phyloP scores from a whole-genome alignment of 2,329 filamentous ascomycete genomes.

The Nothophaeocryptopus gaeumannii region DNA sequence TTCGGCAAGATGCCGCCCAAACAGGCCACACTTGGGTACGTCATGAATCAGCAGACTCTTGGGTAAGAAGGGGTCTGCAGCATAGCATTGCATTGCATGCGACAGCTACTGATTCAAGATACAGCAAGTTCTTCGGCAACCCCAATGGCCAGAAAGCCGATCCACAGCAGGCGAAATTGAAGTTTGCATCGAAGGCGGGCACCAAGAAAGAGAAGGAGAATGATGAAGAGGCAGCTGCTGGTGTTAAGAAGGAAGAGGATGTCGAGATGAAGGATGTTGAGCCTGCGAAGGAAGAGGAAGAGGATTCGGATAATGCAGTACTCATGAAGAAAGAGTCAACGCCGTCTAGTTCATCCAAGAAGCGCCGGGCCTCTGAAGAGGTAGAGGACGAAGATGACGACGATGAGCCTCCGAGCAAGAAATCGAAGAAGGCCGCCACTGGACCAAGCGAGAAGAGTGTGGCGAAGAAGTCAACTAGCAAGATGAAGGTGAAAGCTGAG shows the following conservation, averaged over 20 bases:
- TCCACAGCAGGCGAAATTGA: slow-evolving; percentile 73
- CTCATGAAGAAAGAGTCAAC: slow-evolving; percentile 21
- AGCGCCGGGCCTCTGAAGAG: slow-evolving; percentile 26
- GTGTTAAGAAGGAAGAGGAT: slow-evolving; percentile 32
- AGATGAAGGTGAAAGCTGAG: slow-evolving; percentile 20
- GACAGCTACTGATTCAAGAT: background rate
- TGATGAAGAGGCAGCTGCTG: slow-evolving; percentile 8
- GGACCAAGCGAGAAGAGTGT: slow-evolving; percentile 17
- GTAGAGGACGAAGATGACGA: slow-evolving; percentile 28
- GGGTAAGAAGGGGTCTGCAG: slow-evolving; percentile 52
- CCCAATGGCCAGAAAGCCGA: slow-evolving; percentile 58
- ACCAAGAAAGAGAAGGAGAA: slow-evolving; percentile 19
- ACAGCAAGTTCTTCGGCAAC: slow-evolving; percentile 81
- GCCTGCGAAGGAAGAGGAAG: slow-evolving; percentile 21
- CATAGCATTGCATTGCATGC: background rate
- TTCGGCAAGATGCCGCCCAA: slow-evolving; percentile 52
- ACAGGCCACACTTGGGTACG: slow-evolving; percentile 85
- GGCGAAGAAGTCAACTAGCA: slow-evolving; percentile 28
- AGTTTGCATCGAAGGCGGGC: slow-evolving; percentile 57
- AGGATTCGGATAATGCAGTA: slow-evolving; percentile 27
- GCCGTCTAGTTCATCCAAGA: slow-evolving; percentile 26
- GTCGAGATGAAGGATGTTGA: slow-evolving; percentile 33
- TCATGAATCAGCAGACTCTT: slow-evolving; percentile 71
- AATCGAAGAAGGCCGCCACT: slow-evolving; percentile 28
- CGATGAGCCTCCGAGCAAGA: slow-evolving; percentile 36